A percentile compares a stretch with the other conserved stretches of the same genome.
These are phyloP conservation scores for Stachybotrys echinatus DNA, from an alignment of 2,329 filamentous ascomycete species.

Conservation along the genomic window DNA sequence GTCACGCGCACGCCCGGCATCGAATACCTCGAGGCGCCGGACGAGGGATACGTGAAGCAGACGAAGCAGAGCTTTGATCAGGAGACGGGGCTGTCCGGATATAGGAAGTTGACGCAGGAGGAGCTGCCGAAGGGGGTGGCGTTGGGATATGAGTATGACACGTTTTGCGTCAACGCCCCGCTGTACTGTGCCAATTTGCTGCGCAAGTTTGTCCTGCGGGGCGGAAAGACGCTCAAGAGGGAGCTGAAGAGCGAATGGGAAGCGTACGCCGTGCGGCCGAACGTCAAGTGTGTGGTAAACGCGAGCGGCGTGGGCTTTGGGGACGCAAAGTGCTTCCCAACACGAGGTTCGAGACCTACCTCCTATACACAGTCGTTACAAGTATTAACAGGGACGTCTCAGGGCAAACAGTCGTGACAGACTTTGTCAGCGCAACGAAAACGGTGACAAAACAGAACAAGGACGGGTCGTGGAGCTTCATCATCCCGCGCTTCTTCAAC, in stretches of 20 bases:
- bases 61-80: constrained; percentile 15
- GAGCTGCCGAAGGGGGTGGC: constrained; percentile 36
- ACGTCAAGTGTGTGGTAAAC: constrained; percentile 22
- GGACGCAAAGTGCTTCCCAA: constrained; percentile 25
- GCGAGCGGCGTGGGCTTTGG: constrained; percentile 27
- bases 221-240: constrained; percentile 19
- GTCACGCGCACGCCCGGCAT: constrained; percentile 44
- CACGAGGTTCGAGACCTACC: constrained; percentile 16
- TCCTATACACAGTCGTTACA: background rate
- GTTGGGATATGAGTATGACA: constrained; percentile 47
- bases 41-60: constrained; percentile 28
- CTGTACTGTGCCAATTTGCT: constrained; percentile 39
- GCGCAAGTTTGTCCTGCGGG: constrained; percentile 22
- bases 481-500: constrained; percentile 54
- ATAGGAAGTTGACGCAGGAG: constrained; percentile 17
- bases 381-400: background rate
- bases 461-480: constrained; percentile 59
- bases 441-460: constrained; percentile 55
- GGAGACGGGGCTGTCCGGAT: constrained; percentile 22
- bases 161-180: constrained; percentile 50
- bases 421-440: constrained; percentile 24
- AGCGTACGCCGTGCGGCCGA: constrained; percentile 15
- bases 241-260: constrained; percentile 25
- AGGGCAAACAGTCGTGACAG: constrained; percentile 31
- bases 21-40: constrained; percentile 45